Percentiles rank a stretch among this genome's conserved stretches.
Conservation (phyloP, 352 stramenopile genomes). For the Phytophthora gonapodyides region DNA sequence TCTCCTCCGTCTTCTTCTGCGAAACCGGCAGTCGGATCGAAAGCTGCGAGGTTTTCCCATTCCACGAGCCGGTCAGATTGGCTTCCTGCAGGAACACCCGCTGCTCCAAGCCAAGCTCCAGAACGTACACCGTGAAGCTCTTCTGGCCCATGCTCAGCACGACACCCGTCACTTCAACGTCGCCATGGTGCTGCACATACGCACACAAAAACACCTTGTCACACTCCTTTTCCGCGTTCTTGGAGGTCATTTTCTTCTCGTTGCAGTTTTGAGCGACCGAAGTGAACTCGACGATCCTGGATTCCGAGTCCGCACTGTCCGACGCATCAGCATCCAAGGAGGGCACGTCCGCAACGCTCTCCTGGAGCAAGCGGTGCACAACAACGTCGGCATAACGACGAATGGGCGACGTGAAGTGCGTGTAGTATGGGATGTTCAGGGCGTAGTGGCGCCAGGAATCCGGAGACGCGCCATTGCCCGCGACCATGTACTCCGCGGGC, state of each 20-base stretch:
- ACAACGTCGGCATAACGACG: constrained; percentile 91
- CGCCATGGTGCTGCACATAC: constrained; percentile 68
- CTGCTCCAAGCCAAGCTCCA: constrained; percentile 75
- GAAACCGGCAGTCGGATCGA: constrained; percentile 40
- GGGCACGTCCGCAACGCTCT: constrained; percentile 39
- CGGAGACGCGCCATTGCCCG: constrained; percentile 67
- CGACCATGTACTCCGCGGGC: constrained; percentile 93
- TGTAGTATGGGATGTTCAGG: constrained; percentile 98
- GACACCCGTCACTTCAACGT: constrained; percentile 64
- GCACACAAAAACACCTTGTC: constrained; percentile 84
- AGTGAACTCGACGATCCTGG: constrained; percentile 46
- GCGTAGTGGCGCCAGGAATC: constrained; percentile 95
- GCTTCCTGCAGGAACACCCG: constrained; percentile 60
- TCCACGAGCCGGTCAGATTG: constrained; percentile 47
- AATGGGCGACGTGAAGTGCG: constrained; percentile 98
- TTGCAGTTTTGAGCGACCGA: constrained; percentile 80
- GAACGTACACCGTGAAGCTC: constrained; percentile 81
- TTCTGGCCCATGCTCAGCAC: constrained; percentile 75
- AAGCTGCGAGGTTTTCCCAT: constrained; percentile 55
- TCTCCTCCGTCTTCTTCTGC: constrained; percentile 15
- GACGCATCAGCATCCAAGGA: constrained; percentile 7
- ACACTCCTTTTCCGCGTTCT: constrained; percentile 77
- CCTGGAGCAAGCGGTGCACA: constrained; percentile 73
- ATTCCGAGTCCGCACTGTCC: constrained; percentile 20
- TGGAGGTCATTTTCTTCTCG: constrained; percentile 84